phyloP scores from a whole-genome alignment of 2,329 filamentous ascomycete species.

The Clonostachys byssicola region DNA sequence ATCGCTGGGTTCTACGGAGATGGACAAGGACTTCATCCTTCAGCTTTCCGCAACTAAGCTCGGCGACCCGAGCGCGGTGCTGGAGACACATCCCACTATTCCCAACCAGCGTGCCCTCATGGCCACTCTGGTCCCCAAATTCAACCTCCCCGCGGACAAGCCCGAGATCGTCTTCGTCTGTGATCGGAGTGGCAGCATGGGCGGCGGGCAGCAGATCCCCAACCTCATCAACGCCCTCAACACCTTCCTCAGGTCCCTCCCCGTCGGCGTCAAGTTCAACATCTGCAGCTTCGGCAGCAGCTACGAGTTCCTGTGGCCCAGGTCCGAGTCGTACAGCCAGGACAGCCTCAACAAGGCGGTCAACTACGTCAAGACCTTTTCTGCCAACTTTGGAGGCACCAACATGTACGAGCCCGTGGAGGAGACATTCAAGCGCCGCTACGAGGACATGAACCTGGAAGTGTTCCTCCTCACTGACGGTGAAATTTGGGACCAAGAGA shows the following conservation, averaged over 20 bases:
- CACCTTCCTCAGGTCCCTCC: conserved; percentile 63
- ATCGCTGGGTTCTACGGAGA: conserved; percentile 41
- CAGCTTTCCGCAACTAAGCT: conserved; percentile 58
- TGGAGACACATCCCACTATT: conserved; percentile 62
- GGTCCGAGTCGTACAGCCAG: conserved; percentile 40
- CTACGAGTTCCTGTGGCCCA: conserved; percentile 39
- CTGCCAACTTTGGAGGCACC: conserved; percentile 47
- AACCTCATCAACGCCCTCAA: conserved; percentile 52
- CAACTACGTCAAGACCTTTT: conserved; percentile 32
- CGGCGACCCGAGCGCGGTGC: conserved; percentile 56
- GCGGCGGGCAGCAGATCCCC: conserved; percentile 35
- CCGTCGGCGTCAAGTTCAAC: conserved; percentile 62
- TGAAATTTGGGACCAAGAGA: conserved; percentile 41
- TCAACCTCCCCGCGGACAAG: conserved; percentile 49
- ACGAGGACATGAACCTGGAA: conserved; percentile 43
- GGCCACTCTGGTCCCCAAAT: conserved; percentile 67
- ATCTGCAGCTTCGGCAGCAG: conserved; percentile 61
- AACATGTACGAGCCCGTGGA: conserved; percentile 43
- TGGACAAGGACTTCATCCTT: conserved; percentile 64
- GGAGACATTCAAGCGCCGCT: conserved; percentile 33
- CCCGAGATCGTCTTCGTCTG: conserved; percentile 69
- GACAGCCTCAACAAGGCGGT: conserved; percentile 36
- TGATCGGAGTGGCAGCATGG: conserved; percentile 68
- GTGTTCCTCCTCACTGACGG: conserved; percentile 55
- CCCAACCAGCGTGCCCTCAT: conserved; percentile 63